Evolutionary conservation across 805 yeast species (phyloP).

Genomic region (Metschnikowia kofuensis): DNA sequence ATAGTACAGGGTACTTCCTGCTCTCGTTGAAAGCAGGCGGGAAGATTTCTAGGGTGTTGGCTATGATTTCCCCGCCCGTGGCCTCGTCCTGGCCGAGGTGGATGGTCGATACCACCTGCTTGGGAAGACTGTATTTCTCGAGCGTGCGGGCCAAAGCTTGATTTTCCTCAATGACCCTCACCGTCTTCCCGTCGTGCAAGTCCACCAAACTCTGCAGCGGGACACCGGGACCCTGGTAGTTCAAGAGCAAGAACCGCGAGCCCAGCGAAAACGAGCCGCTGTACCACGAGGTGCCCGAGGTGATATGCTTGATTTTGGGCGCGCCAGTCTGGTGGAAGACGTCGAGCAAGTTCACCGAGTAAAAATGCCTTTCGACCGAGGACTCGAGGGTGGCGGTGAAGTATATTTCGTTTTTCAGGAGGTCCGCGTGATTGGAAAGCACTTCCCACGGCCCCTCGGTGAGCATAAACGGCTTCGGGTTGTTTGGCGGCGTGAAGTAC

Average conservation of each 20-base stretch:
- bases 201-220: conserved; percentile 75
- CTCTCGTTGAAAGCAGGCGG: conserved; percentile 68
- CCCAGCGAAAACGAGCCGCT: conserved; percentile 77
- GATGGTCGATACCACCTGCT: conserved; percentile 49
- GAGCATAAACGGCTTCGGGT: conserved; percentile 45
- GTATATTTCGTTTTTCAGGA: conserved; percentile 45
- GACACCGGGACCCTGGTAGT: conserved; percentile 73
- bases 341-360: conserved; percentile 55
- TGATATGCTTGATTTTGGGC: conserved; percentile 30
- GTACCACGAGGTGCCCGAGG: conserved; percentile 52
- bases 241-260: conserved; percentile 63
- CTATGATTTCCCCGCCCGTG: conserved; percentile 43
- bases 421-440: conserved; percentile 32
- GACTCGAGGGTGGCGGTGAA: conserved; percentile 74
- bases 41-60: conserved; percentile 70
- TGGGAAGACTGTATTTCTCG: conserved; percentile 54
- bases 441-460: conserved; percentile 89
- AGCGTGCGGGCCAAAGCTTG: conserved; percentile 38
- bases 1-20: conserved; percentile 77
- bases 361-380: conserved; percentile 81
- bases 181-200: conserved; percentile 27
- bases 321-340: conserved; percentile 36
- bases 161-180: conserved; percentile 48
- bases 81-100: conserved; percentile 50
- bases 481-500: conserved; percentile 67